Evolutionary conservation across 345 rosid genomes (phyloP).

Genomic region (Anastatica hierochuntica): DNA sequence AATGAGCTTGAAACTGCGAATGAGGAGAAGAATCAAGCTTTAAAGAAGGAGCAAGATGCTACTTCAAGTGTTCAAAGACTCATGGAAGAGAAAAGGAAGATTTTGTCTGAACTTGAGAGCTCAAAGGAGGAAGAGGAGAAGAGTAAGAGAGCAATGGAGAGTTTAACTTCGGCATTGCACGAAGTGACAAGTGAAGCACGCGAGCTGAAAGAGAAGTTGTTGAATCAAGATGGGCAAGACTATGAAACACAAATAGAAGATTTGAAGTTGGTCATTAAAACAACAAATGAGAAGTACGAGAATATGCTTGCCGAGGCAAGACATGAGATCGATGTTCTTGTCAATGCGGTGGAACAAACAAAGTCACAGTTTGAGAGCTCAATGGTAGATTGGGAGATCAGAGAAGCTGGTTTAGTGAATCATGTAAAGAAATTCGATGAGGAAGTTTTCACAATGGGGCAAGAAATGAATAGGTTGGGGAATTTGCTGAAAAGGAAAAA

Average conservation of each 20-base stretch:
- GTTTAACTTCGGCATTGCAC: constrained; percentile 85
- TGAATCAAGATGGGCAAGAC: constrained; percentile 41
- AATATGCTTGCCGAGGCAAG: constrained; percentile 59
- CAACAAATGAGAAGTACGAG: constrained; percentile 66
- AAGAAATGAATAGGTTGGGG: constrained; percentile 57
- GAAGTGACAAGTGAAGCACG: constrained; percentile 87
- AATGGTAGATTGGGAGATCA: constrained; percentile 69
- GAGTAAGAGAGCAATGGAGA: constrained; percentile 93
- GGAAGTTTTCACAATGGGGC: constrained; percentile 52
- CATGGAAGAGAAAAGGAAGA: constrained; percentile 63
- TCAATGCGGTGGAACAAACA: constrained; percentile 35
- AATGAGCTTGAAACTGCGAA: constrained; percentile 48
- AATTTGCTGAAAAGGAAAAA: constrained; percentile 51
- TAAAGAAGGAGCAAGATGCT: constrained; percentile 68
- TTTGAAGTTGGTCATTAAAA: constrained; percentile 52
- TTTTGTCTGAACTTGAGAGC: constrained; percentile 53
- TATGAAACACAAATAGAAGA: constrained; percentile 60
- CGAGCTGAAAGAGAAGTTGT: constrained; percentile 65
- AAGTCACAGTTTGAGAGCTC: constrained; percentile 42
- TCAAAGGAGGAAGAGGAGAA: constrained; percentile 77
- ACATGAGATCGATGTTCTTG: constrained; percentile 53
- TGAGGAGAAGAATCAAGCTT: constrained; percentile 59
- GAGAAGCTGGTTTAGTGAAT: constrained; percentile 51
- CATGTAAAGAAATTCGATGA: constrained; percentile 54
- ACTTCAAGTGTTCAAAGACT: constrained; percentile 53